These are phyloP conservation scores for Penicillium sp. DNA, from an alignment of 2,329 filamentous ascomycete genomes.

Conservation along the genomic window DNA sequence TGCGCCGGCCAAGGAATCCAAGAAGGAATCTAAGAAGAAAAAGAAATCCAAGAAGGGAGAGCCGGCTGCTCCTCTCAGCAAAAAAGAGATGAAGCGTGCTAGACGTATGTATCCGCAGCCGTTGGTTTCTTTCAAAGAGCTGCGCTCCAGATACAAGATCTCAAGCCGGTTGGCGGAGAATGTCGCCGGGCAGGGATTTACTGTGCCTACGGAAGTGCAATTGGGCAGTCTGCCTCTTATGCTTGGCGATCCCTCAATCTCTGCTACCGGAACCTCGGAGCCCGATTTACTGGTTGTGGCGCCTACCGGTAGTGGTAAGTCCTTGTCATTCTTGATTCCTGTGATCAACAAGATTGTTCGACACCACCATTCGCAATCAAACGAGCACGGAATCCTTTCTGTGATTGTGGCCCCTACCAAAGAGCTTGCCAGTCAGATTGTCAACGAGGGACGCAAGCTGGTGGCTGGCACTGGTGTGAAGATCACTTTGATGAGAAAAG, in stretches of 20 bases:
- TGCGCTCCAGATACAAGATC: constrained; percentile 70
- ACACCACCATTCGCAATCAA: constrained; percentile 49
- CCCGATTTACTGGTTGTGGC: constrained; percentile 85
- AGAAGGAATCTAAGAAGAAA: constrained; percentile 46
- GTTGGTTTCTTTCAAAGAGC: constrained; percentile 70
- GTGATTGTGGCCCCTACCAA: constrained; percentile 77
- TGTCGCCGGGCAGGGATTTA: constrained; percentile 78
- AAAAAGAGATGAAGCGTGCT: constrained; percentile 52
- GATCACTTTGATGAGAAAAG: constrained; percentile 80
- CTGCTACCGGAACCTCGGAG: constrained; percentile 31
- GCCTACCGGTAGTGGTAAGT: constrained; percentile 96
- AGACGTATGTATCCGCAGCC: constrained; percentile 73
- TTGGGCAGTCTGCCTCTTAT: constrained; percentile 80
- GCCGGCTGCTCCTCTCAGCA: constrained; percentile 37
- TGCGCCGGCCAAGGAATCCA: constrained; percentile 26
- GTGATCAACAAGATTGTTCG: constrained; percentile 73
- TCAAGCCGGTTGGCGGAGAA: constrained; percentile 74
- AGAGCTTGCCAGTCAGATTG: constrained; percentile 78
- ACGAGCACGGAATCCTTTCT: constrained; percentile 62
- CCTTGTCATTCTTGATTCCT: constrained; percentile 86
- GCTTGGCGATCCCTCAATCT: constrained; percentile 52
- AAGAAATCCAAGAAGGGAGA: constrained; percentile 56
- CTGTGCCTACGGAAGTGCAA: constrained; percentile 89
- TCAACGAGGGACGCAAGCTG: constrained; percentile 79
- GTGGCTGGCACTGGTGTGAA: constrained; percentile 73